Percentiles rank a stretch among this genome's conserved stretches.
These are phyloP conservation scores for Aspergillus novoparasiticus DNA, from an alignment of 2,329 filamentous ascomycete genomes.

Conservation along the genomic window DNA sequence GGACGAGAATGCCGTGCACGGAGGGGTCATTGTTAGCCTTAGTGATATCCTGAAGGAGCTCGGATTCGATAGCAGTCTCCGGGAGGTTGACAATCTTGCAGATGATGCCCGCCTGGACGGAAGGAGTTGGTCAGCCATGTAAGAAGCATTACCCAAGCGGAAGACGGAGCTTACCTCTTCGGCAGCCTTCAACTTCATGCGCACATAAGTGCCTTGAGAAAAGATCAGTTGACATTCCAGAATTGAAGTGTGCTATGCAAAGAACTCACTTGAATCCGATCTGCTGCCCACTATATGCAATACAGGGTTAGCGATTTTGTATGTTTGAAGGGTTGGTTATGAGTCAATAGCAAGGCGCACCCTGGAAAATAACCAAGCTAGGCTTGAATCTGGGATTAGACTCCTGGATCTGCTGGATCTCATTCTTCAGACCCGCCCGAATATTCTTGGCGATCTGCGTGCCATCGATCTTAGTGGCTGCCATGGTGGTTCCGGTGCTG, in stretches of 20 bases:
- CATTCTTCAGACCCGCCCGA: conserved; percentile 74
- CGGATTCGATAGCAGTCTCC: conserved; percentile 77
- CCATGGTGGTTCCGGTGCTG: conserved; percentile 67
- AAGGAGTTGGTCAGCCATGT: conserved; percentile 4
- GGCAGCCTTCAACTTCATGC: conserved; percentile 98
- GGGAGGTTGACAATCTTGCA: conserved; percentile 85
- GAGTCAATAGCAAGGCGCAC: conserved; percentile 50
- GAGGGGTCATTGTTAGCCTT: conserved; percentile 81
- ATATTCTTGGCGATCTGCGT: conserved; percentile 92
- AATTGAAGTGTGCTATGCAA: conserved; percentile 12
- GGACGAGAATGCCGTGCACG: conserved; percentile 91
- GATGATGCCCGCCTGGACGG: conserved; percentile 76
- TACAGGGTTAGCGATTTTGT: conserved; percentile 10
- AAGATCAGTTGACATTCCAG: conserved; percentile 25
- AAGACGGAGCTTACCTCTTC: conserved; percentile 66
- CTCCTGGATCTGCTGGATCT: conserved; percentile 81
- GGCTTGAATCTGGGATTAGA: conserved; percentile 86
- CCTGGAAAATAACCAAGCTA: conserved; percentile 91
- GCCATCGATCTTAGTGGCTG: conserved; percentile 90
- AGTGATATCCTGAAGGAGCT: conserved; percentile 81
- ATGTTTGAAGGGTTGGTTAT: background rate
- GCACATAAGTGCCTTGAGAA: conserved; percentile 84
- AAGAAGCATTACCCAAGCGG: background rate
- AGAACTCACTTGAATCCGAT: conserved; percentile 79
- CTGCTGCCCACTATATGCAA: conserved; percentile 74